These are phyloP conservation scores for Paracoccidioides lutzii DNA, from an alignment of 2,329 filamentous ascomycete genomes.

Conservation along the genomic window DNA sequence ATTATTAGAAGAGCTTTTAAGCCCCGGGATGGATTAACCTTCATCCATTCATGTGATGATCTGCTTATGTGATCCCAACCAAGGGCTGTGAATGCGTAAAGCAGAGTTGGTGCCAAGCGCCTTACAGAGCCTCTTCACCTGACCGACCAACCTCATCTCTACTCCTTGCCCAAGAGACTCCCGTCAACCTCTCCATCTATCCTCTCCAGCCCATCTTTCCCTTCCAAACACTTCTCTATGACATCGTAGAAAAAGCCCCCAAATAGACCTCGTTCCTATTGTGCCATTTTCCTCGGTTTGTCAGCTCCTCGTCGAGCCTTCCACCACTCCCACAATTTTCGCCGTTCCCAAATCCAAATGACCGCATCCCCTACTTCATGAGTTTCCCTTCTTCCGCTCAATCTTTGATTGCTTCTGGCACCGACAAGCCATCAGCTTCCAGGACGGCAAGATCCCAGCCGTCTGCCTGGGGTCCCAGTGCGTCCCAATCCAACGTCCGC, in stretches of 20 bases:
- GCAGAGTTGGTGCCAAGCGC: not conserved
- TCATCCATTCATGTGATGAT: not conserved
- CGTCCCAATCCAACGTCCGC: constrained; percentile 42
- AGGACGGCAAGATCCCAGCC: constrained; percentile 36
- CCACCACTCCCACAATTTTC: constrained; percentile 18
- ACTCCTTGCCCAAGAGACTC: not conserved
- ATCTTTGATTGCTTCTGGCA: constrained; percentile 40
- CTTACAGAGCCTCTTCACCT: not conserved
- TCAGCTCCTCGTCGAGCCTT: constrained; percentile 1
- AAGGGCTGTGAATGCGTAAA: no score
- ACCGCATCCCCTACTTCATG: constrained; percentile 41
- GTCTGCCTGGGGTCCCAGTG: constrained; percentile 45
- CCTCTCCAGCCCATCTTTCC: not conserved
- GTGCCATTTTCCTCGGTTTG: not conserved
- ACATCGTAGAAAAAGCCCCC: not conserved
- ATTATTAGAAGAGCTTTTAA: no score
- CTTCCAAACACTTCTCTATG: not conserved
- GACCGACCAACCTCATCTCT: not conserved
- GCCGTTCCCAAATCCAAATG: constrained; percentile 35
- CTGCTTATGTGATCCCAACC: not conserved
- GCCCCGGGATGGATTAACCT: no score
- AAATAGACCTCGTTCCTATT: not conserved
- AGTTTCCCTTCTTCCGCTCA: constrained; percentile 42
- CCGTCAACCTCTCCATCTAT: not conserved
- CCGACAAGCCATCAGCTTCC: constrained; percentile 35